These are phyloP conservation scores for Aphanoascus verrucosus DNA, from an alignment of 2,329 filamentous ascomycete species.

Conservation along the genomic window DNA sequence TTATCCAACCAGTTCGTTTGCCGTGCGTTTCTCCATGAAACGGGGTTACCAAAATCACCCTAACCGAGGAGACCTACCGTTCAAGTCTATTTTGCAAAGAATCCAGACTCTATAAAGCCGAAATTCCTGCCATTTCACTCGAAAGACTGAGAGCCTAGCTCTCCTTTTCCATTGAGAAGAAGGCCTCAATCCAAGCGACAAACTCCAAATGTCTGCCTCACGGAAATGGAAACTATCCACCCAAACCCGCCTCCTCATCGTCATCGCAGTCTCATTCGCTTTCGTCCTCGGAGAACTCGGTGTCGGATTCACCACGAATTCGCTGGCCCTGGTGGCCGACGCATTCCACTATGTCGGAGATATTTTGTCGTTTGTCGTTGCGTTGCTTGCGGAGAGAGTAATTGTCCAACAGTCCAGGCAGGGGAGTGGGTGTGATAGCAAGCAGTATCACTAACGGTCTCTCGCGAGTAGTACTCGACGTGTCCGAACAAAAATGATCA, in stretches of 20 bases:
- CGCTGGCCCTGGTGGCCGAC: constrained; percentile 63
- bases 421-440: not conserved
- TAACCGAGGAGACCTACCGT: no score
- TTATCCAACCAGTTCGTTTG: not conserved
- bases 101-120: no score
- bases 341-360: constrained; percentile 62
- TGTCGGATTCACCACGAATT: constrained; percentile 60
- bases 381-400: constrained; percentile 14
- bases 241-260: constrained; percentile 12
- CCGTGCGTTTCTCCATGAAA: not conserved
- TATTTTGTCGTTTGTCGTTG: constrained; percentile 13
- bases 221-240: constrained; percentile 1
- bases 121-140: no score
- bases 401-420: not conserved
- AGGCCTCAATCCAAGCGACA: no score
- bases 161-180: no score
- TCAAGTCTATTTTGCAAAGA: no score
- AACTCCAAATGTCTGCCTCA: no score
- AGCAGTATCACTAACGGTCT: not conserved
- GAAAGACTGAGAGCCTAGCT: no score
- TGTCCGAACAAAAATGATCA: not conserved
- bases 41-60: no score
- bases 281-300: constrained; percentile 14
- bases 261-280: constrained; percentile 13
- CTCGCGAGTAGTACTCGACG: constrained; percentile 3